Evolutionary conservation across 768 basidiomycete genomes (phyloP).

Genomic region (Chalciporus chontae): DNA sequence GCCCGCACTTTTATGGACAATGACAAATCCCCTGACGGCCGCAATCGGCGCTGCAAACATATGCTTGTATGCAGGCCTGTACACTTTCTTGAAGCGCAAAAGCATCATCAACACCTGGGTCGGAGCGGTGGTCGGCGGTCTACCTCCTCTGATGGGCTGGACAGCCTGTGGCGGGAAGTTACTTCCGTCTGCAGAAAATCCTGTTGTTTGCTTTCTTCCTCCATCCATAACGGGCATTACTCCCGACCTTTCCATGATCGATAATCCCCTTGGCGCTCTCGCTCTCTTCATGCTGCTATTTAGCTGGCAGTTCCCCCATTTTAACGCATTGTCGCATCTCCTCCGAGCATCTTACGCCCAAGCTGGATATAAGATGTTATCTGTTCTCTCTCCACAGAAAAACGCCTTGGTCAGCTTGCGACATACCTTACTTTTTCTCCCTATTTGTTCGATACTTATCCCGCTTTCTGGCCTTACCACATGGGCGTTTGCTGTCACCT

Average conservation of each 20-base stretch:
- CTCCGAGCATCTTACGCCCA: conserved; percentile 87
- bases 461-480: conserved; percentile 94
- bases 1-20: conserved; percentile 69
- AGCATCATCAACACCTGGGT: conserved; percentile 89
- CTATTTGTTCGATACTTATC: conserved; percentile 74
- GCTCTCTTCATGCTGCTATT: conserved; percentile 83
- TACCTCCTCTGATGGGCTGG: conserved; percentile 99
- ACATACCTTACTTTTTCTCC: conserved; percentile 71
- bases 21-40: conserved; percentile 86
- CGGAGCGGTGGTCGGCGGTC: conserved; percentile 85
- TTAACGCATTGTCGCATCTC: conserved; percentile 88
- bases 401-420: conserved; percentile 86
- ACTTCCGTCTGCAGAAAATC: conserved; percentile 59
- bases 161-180: conserved; percentile 85
- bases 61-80: conserved; percentile 83
- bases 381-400: conserved; percentile 68
- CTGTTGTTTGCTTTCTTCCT: conserved; percentile 59
- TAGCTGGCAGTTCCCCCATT: conserved; percentile 99
- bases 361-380: conserved; percentile 92
- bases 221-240: conserved; percentile 45
- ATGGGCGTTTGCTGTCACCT: conserved; percentile 80
- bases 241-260: conserved; percentile 48
- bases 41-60: conserved; percentile 81
- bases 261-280: conserved; percentile 80
- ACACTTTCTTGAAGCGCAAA: conserved; percentile 90